Conservation (phyloP, 2,329 filamentous ascomycete species). For the Chaetomiaceae sp. region DNA sequence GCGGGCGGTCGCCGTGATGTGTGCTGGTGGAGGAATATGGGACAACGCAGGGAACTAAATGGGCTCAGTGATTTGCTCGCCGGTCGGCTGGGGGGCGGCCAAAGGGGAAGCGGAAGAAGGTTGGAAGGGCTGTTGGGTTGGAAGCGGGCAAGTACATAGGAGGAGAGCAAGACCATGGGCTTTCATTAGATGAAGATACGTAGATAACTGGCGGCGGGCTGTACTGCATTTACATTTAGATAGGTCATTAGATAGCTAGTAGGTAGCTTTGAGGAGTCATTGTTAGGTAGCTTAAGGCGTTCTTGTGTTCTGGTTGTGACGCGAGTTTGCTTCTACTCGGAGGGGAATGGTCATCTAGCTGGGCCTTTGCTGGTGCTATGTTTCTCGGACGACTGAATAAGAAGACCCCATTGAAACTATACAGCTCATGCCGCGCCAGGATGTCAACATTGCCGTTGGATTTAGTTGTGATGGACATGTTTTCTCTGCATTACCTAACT, state of each 20-base stretch:
- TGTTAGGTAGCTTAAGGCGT: neutral
- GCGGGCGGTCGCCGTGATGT: neutral
- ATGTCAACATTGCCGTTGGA: too few species aligned
- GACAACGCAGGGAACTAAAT: neutral
- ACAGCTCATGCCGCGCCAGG: too few species aligned
- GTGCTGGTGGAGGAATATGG: neutral
- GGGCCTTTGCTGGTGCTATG: too few species aligned
- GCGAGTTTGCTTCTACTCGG: too few species aligned
- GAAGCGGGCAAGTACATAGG: neutral
- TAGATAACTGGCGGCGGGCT: slow-evolving; percentile 4
- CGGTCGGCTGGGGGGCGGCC: neutral
- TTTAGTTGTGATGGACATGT: too few species aligned
- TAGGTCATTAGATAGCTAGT: slow-evolving; percentile 17
- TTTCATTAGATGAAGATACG: neutral
- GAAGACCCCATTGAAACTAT: too few species aligned
- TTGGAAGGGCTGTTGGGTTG: neutral
- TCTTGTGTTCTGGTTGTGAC: neutral
- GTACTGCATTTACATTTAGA: slow-evolving; percentile 15
- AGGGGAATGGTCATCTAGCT: too few species aligned
- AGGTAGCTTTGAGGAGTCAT: slow-evolving; percentile 7
- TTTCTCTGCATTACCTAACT: too few species aligned
- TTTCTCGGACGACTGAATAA: too few species aligned
- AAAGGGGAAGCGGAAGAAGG: neutral
- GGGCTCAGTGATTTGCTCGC: neutral
- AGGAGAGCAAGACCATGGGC: neutral